Percentiles rank a stretch among this genome's conserved stretches.
phyloP scores from a whole-genome alignment of 768 basidiomycete genomes.

The Calocera cornea region DNA sequence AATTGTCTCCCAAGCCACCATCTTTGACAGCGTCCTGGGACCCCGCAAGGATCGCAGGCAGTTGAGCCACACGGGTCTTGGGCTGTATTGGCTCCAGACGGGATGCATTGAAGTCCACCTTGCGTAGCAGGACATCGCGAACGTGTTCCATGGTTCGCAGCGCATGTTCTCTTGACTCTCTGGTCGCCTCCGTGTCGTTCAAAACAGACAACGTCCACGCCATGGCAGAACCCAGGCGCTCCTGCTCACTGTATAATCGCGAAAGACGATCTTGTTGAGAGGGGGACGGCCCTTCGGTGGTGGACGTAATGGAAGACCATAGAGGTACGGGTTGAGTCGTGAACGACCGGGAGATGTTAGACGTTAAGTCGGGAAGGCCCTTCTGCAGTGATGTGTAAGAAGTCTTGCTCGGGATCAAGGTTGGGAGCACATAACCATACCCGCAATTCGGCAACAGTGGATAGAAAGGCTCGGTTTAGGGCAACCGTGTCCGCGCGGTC shows the following conservation, averaged over 20 bases:
- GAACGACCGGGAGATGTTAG: neutral
- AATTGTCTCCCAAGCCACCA: neutral
- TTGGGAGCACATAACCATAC: constrained; percentile 28
- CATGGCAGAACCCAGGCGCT: neutral
- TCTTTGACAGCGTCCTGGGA: neutral
- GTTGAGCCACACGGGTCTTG: neutral
- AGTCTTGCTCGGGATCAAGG: neutral
- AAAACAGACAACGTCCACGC: neutral
- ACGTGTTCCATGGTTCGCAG: neutral
- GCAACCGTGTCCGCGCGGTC: constrained; percentile 68
- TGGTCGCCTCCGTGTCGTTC: neutral
- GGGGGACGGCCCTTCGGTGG: neutral
- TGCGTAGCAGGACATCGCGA: neutral
- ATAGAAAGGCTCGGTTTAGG: constrained; percentile 73
- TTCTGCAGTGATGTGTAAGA: neutral
- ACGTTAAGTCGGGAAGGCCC: neutral
- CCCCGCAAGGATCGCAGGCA: neutral
- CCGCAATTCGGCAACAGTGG: constrained; percentile 61
- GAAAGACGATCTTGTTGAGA: neutral
- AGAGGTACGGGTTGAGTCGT: neutral
- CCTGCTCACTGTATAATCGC: neutral
- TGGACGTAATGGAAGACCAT: neutral
- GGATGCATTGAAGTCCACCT: neutral
- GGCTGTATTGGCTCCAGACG: neutral
- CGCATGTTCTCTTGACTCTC: neutral